Evolutionary conservation across 2,329 filamentous ascomycete species (phyloP), one percentile per base, ranked within the genome.

Genomic region (Aspergillus tubingensis): DNA sequence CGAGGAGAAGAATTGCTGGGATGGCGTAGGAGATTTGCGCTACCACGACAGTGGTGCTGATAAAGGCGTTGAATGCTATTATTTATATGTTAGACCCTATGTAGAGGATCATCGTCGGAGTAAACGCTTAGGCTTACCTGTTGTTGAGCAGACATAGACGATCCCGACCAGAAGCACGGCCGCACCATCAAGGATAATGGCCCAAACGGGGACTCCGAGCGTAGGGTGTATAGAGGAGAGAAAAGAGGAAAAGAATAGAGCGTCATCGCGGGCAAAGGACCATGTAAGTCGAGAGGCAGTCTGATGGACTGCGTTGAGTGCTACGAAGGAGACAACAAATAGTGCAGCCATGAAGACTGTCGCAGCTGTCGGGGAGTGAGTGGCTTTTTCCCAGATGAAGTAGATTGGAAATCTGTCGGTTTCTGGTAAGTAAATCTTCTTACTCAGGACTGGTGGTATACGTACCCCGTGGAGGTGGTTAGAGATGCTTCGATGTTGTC

Each of bases 201-300:
- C 54, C 36, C 63, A 59, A n/a, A 67, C 50, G 8, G 66, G 67
- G 0, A 67, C 59, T 5, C 62, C 61, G 3, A 67, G 57, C 0
- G 58, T 39, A 2, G 61, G 51, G 13, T 62, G 63, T 3, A 69
- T 56, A 27, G 36, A 25, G 0, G 60, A 44, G 2, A 69, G 39
- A 5, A 58, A 54, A 13, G 54, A 64, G 21, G 71, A 74, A 52
- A 68, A 69, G 51, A 72, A 70, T n/a, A 73, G 62, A 39, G 69
- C 72, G 19, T 71, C 61, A 56, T 74, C 72, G 27, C 72, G 70
- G 2, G 72, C 70, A n/a, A 74, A 73, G 5, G 71, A 73, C 72
- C 71, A 74, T 27, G 70, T 71, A 56, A 73, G 66, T 54, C 72
- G 67, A 17, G 71, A 73, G 38, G 71, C 64, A 7, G 72, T 73